Evolutionary conservation across 2,329 filamentous ascomycete species (phyloP), one percentile per base, ranked within the genome.

Genomic region (Neofusicoccum sp.): DNA sequence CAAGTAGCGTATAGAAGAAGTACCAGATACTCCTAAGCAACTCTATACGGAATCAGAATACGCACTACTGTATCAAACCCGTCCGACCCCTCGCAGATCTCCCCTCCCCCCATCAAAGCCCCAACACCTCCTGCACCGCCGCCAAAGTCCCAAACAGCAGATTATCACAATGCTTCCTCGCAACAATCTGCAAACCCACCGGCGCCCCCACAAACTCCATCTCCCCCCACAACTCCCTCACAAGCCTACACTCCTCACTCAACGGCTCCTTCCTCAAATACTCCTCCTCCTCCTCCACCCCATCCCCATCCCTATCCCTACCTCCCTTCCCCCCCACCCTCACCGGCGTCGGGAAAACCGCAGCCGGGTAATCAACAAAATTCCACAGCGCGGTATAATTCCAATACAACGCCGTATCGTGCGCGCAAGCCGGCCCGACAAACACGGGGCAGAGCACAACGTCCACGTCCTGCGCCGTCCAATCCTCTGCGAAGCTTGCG

Each of bases 381-480:
- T 70, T 70, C 16, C 61, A 70, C 43, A 69, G 29, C 33, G 58
- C 61, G 4, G 69, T 69, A 37, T 70, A 71, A 2, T 66, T 68
- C 69, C 69, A 70, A 56, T 70, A 70, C 3, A 69, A 67, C 3
- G 67, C 68, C 1, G 66, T 65, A 7, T 70, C 68, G 44, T 70
- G 69, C 28, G 56, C 62, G 56, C 56, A 67, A 9, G 68, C 69
- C 1, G 68, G 67, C 3, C 69, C 69, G 8, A 69, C 66, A 45
- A 68, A 69, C 1, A 65, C 68, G 12, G 69, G 69, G 2, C 67
- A 64, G 29, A 70, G 65, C 6, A 70, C 67, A 11, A 69, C 58
- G 39, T 70, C 69, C 16, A 70, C 66, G 45, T 66, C 67, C 31
- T 69, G 68, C n/a, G 49, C 61, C n/a, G 64, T 66, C 69, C 69